phyloP scores from a whole-genome alignment of 805 yeast genomes.

The Suhomyces emberorum region DNA sequence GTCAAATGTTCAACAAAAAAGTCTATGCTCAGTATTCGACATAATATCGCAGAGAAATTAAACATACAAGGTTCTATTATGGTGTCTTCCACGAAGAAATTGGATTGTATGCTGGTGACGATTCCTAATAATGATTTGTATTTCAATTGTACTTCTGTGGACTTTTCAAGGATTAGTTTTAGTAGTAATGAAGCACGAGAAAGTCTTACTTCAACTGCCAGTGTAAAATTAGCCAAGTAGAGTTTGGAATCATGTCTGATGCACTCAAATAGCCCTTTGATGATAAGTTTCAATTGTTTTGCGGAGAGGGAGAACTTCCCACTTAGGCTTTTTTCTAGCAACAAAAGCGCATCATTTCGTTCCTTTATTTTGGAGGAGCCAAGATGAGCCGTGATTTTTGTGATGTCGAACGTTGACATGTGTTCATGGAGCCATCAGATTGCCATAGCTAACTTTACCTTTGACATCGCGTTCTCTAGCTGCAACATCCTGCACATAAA shows the following conservation, averaged over 20 bases:
- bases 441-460: no score
- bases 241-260: constrained; percentile 35
- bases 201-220: constrained; percentile 26
- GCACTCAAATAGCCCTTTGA: constrained; percentile 23
- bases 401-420: no score
- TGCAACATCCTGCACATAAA: no score
- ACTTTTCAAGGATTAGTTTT: constrained; percentile 20
- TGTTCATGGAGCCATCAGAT: no score
- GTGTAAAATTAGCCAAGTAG: constrained; percentile 20
- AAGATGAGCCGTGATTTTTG: no score
- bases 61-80: constrained; percentile 17
- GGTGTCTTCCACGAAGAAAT: constrained; percentile 13
- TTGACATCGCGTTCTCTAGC: no score
- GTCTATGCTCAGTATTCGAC: constrained; percentile 13
- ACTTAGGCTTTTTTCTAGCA: constrained; percentile 17
- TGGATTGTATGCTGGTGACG: constrained; percentile 14
- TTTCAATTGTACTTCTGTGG: constrained; percentile 15
- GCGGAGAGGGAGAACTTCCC: constrained; percentile 17
- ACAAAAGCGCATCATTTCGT: constrained; percentile 47
- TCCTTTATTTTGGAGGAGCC: constrained; percentile 52
- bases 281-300: constrained; percentile 21
- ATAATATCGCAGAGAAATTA: constrained; percentile 23
- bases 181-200: constrained; percentile 30
- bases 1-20: constrained; percentile 32
- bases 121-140: constrained; percentile 21